Base-by-base conservation (phyloP, 169 alveolate genomes). In the Theileria luwenshuni region DNA sequence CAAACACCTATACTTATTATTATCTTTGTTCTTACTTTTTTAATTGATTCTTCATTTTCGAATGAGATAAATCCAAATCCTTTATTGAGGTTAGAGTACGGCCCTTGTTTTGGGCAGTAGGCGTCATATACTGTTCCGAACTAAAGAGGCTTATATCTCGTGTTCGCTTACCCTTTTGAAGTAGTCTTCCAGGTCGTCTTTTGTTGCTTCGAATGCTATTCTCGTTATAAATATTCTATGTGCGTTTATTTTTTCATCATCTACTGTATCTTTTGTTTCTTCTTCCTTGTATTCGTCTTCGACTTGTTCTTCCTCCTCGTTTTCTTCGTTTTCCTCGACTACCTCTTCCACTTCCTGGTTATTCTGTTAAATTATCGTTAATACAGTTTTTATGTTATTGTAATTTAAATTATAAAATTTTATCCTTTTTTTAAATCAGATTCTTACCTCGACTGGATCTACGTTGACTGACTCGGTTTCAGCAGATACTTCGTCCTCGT, bases 51-150 rank as follows among this genome's bases (percentile, higher is more conserved):
- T 43, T 87, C 91, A 27, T 77, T 76, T 19, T 88, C 90, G 38
- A 90, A 90, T 0, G 94, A 90, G 17, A 90, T 90, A 28, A 90
- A 90, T 19, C 94, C 94, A 67, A 89, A 90, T 15, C 94, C 94
- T 62, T 90, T 90, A 67, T 90, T 90, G 28, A 76, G 67, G 0
- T 60, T 33, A 8, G 90, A 59, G 62, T 85, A 83, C 32, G 64
- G 58, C 10, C 69, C 83, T 19, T 85, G 83, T 21, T 68, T 0
- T 21, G 91, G 91, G 3, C 71, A 54, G 77, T 85, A 84, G 1
- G 85, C 84, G 68, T 85, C 91, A 47, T 62, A 60, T 8, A 85
- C 67, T 0, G 83, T 72, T 2, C 91, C 91, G 47, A 85, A 85
- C 91, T 84, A 64, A 17, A 33, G 38, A 49, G 15, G 27, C 59